Conservation (phyloP, 495 filamentous ascomycete genomes). For the Podospora australis region DNA sequence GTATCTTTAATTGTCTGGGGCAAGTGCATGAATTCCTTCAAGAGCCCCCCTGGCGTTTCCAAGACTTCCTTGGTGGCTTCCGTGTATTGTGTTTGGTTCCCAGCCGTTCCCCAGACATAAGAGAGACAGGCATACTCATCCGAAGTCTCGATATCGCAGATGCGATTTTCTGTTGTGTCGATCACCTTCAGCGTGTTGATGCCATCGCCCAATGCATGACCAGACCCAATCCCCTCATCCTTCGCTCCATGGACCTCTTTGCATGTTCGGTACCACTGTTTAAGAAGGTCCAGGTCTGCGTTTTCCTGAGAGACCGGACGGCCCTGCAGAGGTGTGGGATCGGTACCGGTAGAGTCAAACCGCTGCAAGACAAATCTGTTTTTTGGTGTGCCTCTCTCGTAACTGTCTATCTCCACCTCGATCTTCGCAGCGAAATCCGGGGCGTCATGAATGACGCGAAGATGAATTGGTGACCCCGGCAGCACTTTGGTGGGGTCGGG, state of each 20-base stretch:
- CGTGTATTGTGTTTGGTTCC: constrained; percentile 2
- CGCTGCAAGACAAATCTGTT: no score
- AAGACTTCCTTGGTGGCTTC: not conserved
- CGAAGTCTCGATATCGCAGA: not conserved
- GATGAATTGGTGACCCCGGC: no score
- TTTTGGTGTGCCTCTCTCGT: no score
- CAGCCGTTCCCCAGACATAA: constrained; percentile 12
- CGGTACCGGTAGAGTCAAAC: no score
- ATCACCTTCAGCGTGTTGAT: constrained; percentile 2
- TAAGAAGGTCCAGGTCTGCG: not conserved
- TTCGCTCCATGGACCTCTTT: constrained; percentile 4
- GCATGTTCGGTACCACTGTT: not conserved
- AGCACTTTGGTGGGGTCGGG: no score
- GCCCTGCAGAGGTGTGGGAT: not conserved
- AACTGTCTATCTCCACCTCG: no score
- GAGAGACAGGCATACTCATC: constrained; percentile 14
- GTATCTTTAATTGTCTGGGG: constrained; percentile 22
- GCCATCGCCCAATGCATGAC: not conserved
- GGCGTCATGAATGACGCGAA: no score
- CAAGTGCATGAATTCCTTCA: constrained; percentile 7
- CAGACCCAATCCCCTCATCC: not conserved
- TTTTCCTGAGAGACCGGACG: not conserved
- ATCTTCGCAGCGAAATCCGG: no score
- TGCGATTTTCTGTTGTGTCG: constrained; percentile 6
- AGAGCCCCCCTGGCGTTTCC: constrained; percentile 5